Evolutionary conservation across 116 monocot species (phyloP).

Genomic region (Cymodocea nodosa): DNA sequence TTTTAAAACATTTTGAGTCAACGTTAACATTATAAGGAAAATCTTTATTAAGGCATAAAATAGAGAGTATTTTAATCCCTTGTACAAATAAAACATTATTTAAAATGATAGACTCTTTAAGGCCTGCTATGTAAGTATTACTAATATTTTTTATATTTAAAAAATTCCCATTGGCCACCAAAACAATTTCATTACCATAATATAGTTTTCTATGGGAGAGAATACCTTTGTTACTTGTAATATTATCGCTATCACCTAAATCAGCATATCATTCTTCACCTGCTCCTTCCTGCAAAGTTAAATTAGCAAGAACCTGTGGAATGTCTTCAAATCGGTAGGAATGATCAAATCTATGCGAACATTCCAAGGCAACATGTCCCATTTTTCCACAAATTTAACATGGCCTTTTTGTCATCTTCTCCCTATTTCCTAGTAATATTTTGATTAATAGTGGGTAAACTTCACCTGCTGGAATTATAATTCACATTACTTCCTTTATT

Average conservation of each 20-base stretch:
- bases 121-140: not conserved
- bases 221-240: not conserved
- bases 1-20: not conserved
- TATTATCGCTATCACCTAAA: not conserved
- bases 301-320: not conserved
- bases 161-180: not conserved
- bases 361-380: not conserved
- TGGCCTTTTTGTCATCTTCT: not conserved
- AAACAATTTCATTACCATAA: not conserved
- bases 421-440: not conserved
- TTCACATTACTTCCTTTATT: not conserved
- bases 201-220: not conserved
- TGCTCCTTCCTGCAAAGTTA: not conserved
- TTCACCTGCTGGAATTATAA: not conserved
- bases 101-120: not conserved
- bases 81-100: not conserved
- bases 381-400: not conserved
- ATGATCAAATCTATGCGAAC: not conserved
- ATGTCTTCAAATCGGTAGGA: not conserved
- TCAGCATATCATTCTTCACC: not conserved
- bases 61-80: not conserved
- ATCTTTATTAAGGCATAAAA: not conserved
- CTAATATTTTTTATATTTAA: not conserved
- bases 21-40: not conserved
- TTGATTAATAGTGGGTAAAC: not conserved